These are phyloP conservation scores for Saksenaea oblongispora DNA, from an alignment of 371 early-diverging fungal genomes.

Conservation along the genomic window DNA sequence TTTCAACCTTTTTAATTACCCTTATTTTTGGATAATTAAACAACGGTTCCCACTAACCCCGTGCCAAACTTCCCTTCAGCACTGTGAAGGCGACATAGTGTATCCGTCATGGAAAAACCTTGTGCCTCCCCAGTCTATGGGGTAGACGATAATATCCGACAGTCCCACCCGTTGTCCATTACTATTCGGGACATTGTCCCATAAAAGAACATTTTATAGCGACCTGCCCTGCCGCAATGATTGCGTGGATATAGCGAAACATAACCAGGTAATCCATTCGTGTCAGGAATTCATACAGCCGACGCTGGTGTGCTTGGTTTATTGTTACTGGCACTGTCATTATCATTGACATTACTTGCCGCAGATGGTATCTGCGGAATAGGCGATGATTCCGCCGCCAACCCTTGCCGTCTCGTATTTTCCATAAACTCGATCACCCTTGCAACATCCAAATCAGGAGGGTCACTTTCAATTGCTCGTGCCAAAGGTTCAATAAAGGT, in stretches of 20 bases:
- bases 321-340: neutral
- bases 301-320: slow-evolving; percentile 6
- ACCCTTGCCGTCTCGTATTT: slow-evolving; percentile 41
- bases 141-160: neutral
- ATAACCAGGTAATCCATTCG: neutral
- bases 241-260: neutral
- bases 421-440: slow-evolving; percentile 60
- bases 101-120: neutral
- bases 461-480: slow-evolving; percentile 73
- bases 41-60: too few species aligned
- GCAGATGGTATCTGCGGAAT: neutral
- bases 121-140: neutral
- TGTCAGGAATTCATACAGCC: neutral
- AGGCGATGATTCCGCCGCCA: neutral
- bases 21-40: too few species aligned
- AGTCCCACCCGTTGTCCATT: neutral
- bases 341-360: neutral
- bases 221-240: neutral
- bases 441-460: slow-evolving; percentile 54
- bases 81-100: neutral
- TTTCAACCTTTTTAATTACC: too few species aligned
- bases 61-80: too few species aligned
- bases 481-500: slow-evolving; percentile 63
- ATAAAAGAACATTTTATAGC: neutral
- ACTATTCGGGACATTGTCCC: neutral